Evolutionary conservation across 495 filamentous ascomycete genomes (phyloP).

Genomic region (Lophiostoma macrostomum): DNA sequence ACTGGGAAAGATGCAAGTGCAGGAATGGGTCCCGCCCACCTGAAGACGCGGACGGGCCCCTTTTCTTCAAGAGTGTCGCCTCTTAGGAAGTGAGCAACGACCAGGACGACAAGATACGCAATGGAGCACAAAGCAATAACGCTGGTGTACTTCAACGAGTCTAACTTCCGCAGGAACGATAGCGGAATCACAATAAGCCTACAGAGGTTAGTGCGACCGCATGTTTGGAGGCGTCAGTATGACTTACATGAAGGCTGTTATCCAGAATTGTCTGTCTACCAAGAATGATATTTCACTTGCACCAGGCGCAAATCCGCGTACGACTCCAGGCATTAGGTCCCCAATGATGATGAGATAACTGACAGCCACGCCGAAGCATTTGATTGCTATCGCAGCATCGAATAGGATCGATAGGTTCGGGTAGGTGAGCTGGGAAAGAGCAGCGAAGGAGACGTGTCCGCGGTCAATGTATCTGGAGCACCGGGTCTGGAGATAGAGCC

Average conservation of each 20-base stretch:
- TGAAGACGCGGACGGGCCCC: conserved; percentile 67
- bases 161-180: conserved; percentile 83
- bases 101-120: conserved; percentile 85
- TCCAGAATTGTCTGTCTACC: conserved; percentile 90
- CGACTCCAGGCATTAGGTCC: conserved; percentile 94
- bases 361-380: conserved; percentile 94
- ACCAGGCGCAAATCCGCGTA: conserved; percentile 66
- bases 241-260: conserved; percentile 86
- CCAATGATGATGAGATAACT: conserved; percentile 99
- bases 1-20: conserved; percentile 85
- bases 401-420: conserved; percentile 95
- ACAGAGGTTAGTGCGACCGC: conserved; percentile 3
- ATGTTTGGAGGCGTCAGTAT: neutral
- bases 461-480: conserved; percentile 90
- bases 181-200: conserved; percentile 92
- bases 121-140: conserved; percentile 89
- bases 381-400: conserved; percentile 93
- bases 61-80: conserved; percentile 71
- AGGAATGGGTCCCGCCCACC: conserved; percentile 74
- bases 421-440: conserved; percentile 91
- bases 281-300: conserved; percentile 65
- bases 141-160: conserved; percentile 96
- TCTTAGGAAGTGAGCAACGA: conserved; percentile 80
- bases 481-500: conserved; percentile 87
- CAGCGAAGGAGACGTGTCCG: conserved; percentile 81